Evolutionary conservation across 805 yeast genomes (phyloP), one percentile per base, ranked within the genome.

Genomic region (Ogataea glucozyma): DNA sequence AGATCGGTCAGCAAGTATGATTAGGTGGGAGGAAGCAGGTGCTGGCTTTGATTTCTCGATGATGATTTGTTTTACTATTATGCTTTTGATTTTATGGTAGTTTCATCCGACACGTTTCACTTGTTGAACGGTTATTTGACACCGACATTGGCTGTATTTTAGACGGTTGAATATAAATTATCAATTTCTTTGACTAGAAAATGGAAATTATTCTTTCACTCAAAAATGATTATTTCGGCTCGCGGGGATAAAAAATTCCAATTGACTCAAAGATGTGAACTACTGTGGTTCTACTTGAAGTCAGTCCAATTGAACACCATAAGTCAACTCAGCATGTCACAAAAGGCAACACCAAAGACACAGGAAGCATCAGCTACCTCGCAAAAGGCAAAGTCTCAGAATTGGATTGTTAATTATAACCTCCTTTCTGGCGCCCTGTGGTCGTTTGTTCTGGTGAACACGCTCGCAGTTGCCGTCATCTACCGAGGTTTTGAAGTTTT

Each of bases 401-500:
- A 39, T 7, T 62, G 67, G 67, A 53, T 65, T 10, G 56, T 58
- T 31, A 57, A 54, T 19, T 65, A 65, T 40, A 65, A 65, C 41
- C 51, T 61, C 9, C 26, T 62, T 17, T 61, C 65, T 0, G 68
- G 66, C 4, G 50, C 60, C 1, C 41, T 65, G 4, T 65, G 70
- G 70, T 49, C 58, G 11, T 60, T 61, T 38, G 54, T 61, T 4
- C 40, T 64, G 3, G 29, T 62, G 10, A 61, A 64, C 38, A 61
- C 62, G 4, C 10, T 55, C 6, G 40, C 49, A 4, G 55, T 55
- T 4, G 46, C 51, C 4, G 2, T 41, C 1, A 35, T 54, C 12
- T 58, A 54, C 41, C 90, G 91, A 2, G 86, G 87, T 51, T 89
- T 89, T 14, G 65, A 65, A 33, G 75, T 84, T 22, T 86, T 82